Conservation (phyloP, 345 rosid genomes). For the Gossypium raimondii region DNA sequence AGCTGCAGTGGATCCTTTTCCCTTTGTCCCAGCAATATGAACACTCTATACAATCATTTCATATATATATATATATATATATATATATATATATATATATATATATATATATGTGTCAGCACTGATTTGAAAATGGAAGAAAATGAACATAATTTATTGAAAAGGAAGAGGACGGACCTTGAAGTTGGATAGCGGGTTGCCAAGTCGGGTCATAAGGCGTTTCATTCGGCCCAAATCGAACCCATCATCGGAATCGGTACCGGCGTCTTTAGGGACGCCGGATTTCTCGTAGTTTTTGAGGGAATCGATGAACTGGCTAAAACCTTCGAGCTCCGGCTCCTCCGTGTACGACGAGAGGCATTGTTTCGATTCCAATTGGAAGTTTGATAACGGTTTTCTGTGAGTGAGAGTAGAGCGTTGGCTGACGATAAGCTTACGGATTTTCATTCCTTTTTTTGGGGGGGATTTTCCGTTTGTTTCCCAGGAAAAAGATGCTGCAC, state of each 20-base stretch:
- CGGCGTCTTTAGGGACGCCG: slow-evolving; percentile 82
- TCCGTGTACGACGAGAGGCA: slow-evolving; percentile 27
- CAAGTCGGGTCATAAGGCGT: slow-evolving; percentile 67
- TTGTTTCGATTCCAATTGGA: slow-evolving; percentile 11
- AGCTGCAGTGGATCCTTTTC: slow-evolving; percentile 92
- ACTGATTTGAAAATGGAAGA: background rate
- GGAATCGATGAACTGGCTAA: slow-evolving; percentile 61
- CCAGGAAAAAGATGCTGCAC: background rate
- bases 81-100: background rate
- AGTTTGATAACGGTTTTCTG: background rate
- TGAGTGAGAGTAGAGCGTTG: slow-evolving; percentile 1
- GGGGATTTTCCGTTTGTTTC: background rate
- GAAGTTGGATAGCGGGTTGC: slow-evolving; percentile 67
- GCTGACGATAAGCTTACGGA: slow-evolving; percentile 14
- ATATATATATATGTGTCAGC: background rate
- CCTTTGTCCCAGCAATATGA: slow-evolving; percentile 95
- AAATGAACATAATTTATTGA: background rate
- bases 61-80: background rate
- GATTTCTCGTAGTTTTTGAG: slow-evolving; percentile 82
- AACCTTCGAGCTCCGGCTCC: slow-evolving; percentile 53
- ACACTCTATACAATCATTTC: slow-evolving; percentile 34
- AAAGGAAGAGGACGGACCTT: slow-evolving; percentile 42
- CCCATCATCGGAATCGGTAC: slow-evolving; percentile 79
- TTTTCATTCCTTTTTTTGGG: slow-evolving; percentile 17
- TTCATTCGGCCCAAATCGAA: slow-evolving; percentile 80